Conservation (phyloP, 306 rosid species). For the Benincasa hispida region DNA sequence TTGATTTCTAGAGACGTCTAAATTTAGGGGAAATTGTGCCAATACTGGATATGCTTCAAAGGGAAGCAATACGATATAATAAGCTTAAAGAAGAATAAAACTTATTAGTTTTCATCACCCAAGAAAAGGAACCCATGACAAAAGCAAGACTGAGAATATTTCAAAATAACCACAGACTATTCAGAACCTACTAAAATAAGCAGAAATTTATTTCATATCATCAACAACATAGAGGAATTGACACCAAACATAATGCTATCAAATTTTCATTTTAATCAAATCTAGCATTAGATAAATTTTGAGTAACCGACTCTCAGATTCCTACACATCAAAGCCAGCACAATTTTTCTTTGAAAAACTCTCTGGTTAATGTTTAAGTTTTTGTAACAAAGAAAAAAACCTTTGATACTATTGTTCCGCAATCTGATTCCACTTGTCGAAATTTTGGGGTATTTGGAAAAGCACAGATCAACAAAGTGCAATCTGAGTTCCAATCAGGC, state of each 20-base stretch:
- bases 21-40: neutral
- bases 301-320: neutral
- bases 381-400: slow-evolving; percentile 18
- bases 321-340: neutral
- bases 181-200: neutral
- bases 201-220: neutral
- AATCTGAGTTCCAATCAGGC: slow-evolving; percentile 74
- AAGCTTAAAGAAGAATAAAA: neutral
- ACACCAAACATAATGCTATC: neutral
- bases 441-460: slow-evolving; percentile 85
- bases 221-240: neutral
- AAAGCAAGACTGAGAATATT: neutral
- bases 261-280: neutral
- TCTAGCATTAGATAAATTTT: neutral
- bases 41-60: neutral
- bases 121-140: neutral
- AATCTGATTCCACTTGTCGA: slow-evolving; percentile 77
- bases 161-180: neutral
- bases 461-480: slow-evolving; percentile 89
- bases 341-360: neutral
- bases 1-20: neutral
- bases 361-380: neutral
- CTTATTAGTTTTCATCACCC: neutral
- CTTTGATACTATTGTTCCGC: slow-evolving; percentile 88
- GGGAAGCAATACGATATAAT: neutral